phyloP scores from a whole-genome alignment of 2,329 filamentous ascomycete species.

The Gnomoniopsis smithogilvyi region DNA sequence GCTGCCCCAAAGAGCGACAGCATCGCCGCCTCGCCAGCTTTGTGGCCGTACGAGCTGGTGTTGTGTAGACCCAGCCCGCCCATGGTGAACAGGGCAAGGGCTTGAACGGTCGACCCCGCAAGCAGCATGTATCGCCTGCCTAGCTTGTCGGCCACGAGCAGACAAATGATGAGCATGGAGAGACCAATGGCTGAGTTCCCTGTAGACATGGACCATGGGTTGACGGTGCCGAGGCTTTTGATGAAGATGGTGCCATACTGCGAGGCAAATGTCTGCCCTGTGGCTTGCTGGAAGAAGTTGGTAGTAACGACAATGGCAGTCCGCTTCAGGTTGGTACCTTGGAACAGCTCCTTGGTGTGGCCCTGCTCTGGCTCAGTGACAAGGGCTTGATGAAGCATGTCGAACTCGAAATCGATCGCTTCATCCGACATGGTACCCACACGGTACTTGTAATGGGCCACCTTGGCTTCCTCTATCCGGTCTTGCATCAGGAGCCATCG shows the following conservation, averaged over 20 bases:
- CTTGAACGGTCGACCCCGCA: conserved; percentile 27
- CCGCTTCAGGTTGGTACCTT: conserved; percentile 23
- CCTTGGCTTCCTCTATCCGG: conserved; percentile 20
- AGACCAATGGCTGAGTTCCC: conserved; percentile 5
- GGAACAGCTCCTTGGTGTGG: conserved; percentile 16
- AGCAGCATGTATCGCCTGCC: conserved; percentile 22
- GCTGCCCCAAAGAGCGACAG: conserved; percentile 29
- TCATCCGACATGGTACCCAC: conserved; percentile 8
- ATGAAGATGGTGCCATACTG: conserved; percentile 30
- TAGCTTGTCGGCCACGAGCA: conserved; percentile 7
- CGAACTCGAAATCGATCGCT: conserved; percentile 9
- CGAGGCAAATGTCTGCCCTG: conserved; percentile 27
- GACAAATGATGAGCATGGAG: not conserved
- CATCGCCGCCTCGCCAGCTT: conserved; percentile 30
- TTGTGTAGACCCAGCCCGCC: conserved; percentile 30
- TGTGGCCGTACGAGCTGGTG: conserved; percentile 18
- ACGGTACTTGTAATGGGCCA: conserved; percentile 17
- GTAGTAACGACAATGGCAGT: conserved; percentile 24
- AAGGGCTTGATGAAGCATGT: not conserved
- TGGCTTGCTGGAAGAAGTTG: conserved; percentile 30
- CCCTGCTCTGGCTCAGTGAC: conserved; percentile 10
- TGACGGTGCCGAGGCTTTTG: conserved; percentile 26
- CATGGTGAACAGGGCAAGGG: conserved; percentile 31
- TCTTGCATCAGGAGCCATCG: conserved; percentile 24
- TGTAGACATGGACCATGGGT: conserved; percentile 26